Base-by-base conservation (phyloP, 23 red algal genomes). In the Gracilaria gracilis region DNA sequence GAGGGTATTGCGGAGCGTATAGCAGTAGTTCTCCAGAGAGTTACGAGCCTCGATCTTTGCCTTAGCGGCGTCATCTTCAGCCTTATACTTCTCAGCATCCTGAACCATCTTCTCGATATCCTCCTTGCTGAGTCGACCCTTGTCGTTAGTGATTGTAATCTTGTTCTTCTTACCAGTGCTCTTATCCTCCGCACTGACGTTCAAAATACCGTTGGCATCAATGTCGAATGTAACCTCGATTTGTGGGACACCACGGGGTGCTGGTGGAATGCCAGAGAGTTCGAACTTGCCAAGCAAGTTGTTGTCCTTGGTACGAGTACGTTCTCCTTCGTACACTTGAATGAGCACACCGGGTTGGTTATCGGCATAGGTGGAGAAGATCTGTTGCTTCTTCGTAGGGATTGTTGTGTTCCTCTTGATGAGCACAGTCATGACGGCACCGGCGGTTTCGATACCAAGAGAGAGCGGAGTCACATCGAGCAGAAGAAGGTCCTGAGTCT, bases 151-250 rank as follows among this genome's bases (percentile, higher is more conserved):
- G 50, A 99, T 99, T 2, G 97, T 95, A 33, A 99, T 99, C 86
- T 95, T 94, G 31, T 94, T 93, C 61, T 91, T 92, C 91, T 99
- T 99, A 80, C 95, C 95, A 36, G 97, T 95, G 54, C 88, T 95
- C 97, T 99, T 99, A 67, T 99, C 97, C 55, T 93, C 94, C 13
- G 97, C 97, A 33, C 87, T 72, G 57, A 99, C 97, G 67, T 99
- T 99, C 91, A 99, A 69, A 65, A 99, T 99, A 78, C 97, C 97
- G 79, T 99, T 99, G 0, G 97, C 97, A 74, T 99, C 97, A 24
- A 99, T 89, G 65, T 99, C 97, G 81, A 99, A 99, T 25, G 94
- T 96, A 31, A 99, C 97, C 76, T 99, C 97, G 72, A 99, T 95
- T 72, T 99, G 97, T 19, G 97, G 97, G 15, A 96, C 94, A 23